Percentiles rank a stretch among this genome's conserved stretches.
Evolutionary conservation across 164 flowering plant genomes (phyloP).

Genomic region (Nymphaea thermarum): DNA sequence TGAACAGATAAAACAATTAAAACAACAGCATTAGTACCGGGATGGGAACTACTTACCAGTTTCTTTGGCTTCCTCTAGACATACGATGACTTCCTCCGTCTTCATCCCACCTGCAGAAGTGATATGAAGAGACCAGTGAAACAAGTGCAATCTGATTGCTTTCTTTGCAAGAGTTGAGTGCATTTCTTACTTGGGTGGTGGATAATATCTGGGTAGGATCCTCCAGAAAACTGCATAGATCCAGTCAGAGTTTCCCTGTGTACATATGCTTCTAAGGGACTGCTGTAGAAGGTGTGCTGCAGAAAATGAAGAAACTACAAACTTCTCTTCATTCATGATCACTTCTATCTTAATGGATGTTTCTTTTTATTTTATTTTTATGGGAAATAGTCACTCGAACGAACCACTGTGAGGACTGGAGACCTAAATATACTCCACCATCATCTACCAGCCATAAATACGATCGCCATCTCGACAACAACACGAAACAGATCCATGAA

Average conservation of each 20-base stretch:
- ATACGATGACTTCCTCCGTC: slow-evolving; percentile 54
- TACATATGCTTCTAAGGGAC: slow-evolving; percentile 50
- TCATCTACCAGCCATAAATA: no score
- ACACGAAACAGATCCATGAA: no score
- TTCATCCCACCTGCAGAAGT: slow-evolving; percentile 60
- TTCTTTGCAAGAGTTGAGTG: neutral
- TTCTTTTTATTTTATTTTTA: no score
- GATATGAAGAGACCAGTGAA: neutral
- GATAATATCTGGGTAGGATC: slow-evolving; percentile 62
- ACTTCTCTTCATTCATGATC: neutral
- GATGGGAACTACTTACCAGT: slow-evolving; percentile 34
- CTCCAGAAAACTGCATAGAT: slow-evolving; percentile 75
- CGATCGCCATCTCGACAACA: no score
- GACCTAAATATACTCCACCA: no score
- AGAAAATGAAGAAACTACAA: neutral
- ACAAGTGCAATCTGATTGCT: no score
- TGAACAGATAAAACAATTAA: no score
- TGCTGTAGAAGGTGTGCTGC: slow-evolving; percentile 35
- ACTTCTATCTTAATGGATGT: neutral
- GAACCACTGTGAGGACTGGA: no score
- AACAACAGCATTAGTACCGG: no score
- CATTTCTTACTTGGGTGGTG: slow-evolving; percentile 64
- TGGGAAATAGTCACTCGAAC: no score
- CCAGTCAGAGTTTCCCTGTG: slow-evolving; percentile 41
- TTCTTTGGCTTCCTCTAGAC: slow-evolving; percentile 67